phyloP scores from a whole-genome alignment of 192 early-diverging fungal species.

The Umbelopsis isabellina region DNA sequence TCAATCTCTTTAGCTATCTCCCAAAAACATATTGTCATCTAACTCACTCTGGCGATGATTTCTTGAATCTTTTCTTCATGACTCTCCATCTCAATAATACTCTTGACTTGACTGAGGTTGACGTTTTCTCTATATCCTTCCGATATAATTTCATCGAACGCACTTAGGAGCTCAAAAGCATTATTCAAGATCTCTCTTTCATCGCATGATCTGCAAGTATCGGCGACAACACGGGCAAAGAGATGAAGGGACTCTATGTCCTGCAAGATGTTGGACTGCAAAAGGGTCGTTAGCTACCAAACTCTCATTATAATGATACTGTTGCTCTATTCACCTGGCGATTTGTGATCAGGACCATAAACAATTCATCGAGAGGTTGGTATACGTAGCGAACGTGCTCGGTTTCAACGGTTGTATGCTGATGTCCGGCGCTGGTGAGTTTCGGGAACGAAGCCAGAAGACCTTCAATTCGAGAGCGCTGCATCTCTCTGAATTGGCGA shows the following conservation, averaged over 20 bases:
- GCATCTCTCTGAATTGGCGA: slow-evolving; percentile 98
- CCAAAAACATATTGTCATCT: background rate
- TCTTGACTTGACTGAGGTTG: slow-evolving; percentile 87
- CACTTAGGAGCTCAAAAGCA: slow-evolving; percentile 86
- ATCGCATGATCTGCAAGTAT: slow-evolving; percentile 84
- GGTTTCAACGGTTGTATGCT: slow-evolving; percentile 97
- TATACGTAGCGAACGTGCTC: slow-evolving; percentile 98
- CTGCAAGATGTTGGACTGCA: slow-evolving; percentile 93
- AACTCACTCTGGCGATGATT: slow-evolving; percentile 80
- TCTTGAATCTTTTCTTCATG: slow-evolving; percentile 98
- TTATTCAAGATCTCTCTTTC: slow-evolving; percentile 86
- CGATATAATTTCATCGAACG: slow-evolving; percentile 96
- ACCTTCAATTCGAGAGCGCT: slow-evolving; percentile 94
- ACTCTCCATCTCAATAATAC: slow-evolving; percentile 96
- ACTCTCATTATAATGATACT: background rate
- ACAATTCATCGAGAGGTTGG: slow-evolving; percentile 96
- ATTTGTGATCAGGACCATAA: slow-evolving; percentile 95
- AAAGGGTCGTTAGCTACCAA: background rate
- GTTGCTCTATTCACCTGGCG: slow-evolving; percentile 61
- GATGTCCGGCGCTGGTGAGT: slow-evolving; percentile 85
- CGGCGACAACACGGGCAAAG: slow-evolving; percentile 89
- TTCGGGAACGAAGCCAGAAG: slow-evolving; percentile 97
- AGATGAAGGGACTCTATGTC: slow-evolving; percentile 97
- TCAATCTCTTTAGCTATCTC: background rate
- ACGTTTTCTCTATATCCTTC: slow-evolving; percentile 93